These are phyloP conservation scores for Ascochyta pisi DNA, from an alignment of 2,329 filamentous ascomycete genomes.

Conservation along the genomic window DNA sequence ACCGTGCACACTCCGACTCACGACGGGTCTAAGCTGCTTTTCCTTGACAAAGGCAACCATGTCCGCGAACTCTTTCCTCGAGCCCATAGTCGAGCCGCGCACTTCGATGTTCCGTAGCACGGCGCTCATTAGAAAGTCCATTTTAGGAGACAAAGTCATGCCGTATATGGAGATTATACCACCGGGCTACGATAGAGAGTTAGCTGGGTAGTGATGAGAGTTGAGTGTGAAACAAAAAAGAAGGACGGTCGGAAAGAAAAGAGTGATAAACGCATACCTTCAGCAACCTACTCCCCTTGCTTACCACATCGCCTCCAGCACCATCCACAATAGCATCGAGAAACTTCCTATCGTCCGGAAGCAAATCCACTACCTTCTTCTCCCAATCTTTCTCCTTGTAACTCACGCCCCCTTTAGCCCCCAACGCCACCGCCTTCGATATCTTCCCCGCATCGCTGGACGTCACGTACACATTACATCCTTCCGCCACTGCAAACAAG, in stretches of 20 bases:
- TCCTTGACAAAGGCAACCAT: constrained; percentile 84
- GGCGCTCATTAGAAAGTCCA: constrained; percentile 84
- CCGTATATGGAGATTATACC: constrained; percentile 88
- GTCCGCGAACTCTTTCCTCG: constrained; percentile 83
- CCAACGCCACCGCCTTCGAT: constrained; percentile 71
- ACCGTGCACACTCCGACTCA: constrained; percentile 76
- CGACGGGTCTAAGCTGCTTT: constrained; percentile 76
- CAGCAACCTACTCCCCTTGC: constrained; percentile 70
- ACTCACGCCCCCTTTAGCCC: constrained; percentile 80
- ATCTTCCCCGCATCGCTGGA: constrained; percentile 79
- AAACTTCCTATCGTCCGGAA: constrained; percentile 71
- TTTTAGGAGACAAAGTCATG: constrained; percentile 86
- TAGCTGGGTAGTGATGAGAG: too few relatives aligned
- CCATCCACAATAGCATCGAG: constrained; percentile 90
- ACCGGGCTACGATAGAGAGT: constrained; percentile 59
- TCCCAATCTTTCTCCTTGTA: constrained; percentile 86
- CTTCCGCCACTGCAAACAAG: constrained; percentile 78
- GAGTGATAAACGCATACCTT: constrained; percentile 55
- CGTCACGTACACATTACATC: constrained; percentile 79
- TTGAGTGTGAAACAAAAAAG: too few relatives aligned
- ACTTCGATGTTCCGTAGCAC: constrained; percentile 89
- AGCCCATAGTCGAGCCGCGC: constrained; percentile 88
- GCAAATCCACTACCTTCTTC: constrained; percentile 67
- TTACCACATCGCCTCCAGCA: constrained; percentile 84
- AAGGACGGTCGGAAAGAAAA: too few relatives aligned